Conservation (phyloP, 2,329 filamentous ascomycete genomes). For the Falciphora oryzae region DNA sequence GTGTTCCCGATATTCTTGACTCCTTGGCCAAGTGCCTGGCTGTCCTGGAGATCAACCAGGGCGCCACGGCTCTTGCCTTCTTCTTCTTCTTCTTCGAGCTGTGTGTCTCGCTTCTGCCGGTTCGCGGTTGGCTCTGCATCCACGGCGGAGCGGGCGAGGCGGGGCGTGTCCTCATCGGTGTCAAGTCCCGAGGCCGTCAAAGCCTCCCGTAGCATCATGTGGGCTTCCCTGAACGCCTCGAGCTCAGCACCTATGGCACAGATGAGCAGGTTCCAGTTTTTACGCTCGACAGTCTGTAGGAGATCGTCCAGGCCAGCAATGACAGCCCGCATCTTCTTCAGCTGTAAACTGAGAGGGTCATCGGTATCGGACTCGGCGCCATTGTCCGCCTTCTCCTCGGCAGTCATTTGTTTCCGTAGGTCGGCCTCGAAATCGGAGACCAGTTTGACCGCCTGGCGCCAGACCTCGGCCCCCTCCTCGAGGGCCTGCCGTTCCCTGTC, state of each 20-base stretch:
- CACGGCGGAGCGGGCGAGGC: constrained; percentile 19
- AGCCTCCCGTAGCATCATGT: constrained; percentile 23
- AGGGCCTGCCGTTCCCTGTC: constrained; percentile 59
- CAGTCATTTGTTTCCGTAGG: constrained; percentile 50
- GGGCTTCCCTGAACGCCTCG: constrained; percentile 27
- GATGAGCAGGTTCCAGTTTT: constrained; percentile 68
- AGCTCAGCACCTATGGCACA: constrained; percentile 65
- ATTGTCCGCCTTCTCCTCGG: constrained; percentile 17
- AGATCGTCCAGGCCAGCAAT: constrained; percentile 49
- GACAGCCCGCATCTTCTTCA: constrained; percentile 51
- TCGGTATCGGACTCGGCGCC: constrained; percentile 24
- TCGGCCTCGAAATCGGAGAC: constrained; percentile 60
- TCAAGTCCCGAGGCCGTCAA: constrained; percentile 25
- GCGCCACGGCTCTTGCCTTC: constrained; percentile 9
- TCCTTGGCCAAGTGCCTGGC: constrained; percentile 14
- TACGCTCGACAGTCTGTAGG: constrained; percentile 49
- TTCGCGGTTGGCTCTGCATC: neutral
- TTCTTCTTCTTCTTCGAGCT: constrained; percentile 24
- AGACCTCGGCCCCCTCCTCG: constrained; percentile 60
- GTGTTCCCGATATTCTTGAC: constrained; percentile 13
- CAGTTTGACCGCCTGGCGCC: constrained; percentile 55
- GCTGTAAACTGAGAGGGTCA: constrained; percentile 13
- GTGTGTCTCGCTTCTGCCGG: neutral
- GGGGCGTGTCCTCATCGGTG: constrained; percentile 18
- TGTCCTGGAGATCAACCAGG: constrained; percentile 4